Base-by-base conservation (phyloP, 2,329 filamentous ascomycete species). In the Aureobasidium sp. region DNA sequence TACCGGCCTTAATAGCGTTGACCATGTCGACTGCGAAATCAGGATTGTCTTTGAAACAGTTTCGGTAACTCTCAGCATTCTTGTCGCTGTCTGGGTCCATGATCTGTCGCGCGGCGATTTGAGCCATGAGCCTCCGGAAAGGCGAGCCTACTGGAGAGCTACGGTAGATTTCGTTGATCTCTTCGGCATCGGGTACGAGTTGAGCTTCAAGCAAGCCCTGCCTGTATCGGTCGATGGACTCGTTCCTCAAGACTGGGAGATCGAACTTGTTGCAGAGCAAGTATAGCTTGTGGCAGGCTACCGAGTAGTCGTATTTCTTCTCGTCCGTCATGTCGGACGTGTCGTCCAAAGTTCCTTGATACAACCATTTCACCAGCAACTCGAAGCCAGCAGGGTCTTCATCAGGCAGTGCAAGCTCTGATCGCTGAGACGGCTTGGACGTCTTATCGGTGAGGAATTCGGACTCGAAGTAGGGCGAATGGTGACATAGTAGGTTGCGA, bases 301-400 rank as follows among this genome's bases (percentile, higher is more conserved):
- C 79, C 9, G 80, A 80, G 65, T 82, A 78, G 15, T 81, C 78
- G 73, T 81, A 83, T 68, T 82, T 81, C 63, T 76, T 73, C 50
- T 77, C 75, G 32, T 77, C 72, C 59, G 76, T 71, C 65, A 81
- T 70, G 50, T 75, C 71, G 5, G 76, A 76, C 25, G 78, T 76
- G 64, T 81, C 76, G 63, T 82, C 78, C 50, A 82, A 75, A 45
- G 72, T 76, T 57, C 81, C 81, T 68, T 82, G 80, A 61, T 83
- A 83, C 9, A 83, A 73, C 80, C 79, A 83, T 69, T 82, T 82
- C 5, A 82, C 79, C 15, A 83, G 74, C 63, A 82, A 69, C 68
- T 81, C 79, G 65, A 82, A 83, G 27, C 80, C 80, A 8, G 71
- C 70, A 3, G 80, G 78, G 61, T 81, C 79, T 67, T 81, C 73